Base-by-base conservation (phyloP, 2,329 filamentous ascomycete genomes). In the Boeremia exigua region DNA sequence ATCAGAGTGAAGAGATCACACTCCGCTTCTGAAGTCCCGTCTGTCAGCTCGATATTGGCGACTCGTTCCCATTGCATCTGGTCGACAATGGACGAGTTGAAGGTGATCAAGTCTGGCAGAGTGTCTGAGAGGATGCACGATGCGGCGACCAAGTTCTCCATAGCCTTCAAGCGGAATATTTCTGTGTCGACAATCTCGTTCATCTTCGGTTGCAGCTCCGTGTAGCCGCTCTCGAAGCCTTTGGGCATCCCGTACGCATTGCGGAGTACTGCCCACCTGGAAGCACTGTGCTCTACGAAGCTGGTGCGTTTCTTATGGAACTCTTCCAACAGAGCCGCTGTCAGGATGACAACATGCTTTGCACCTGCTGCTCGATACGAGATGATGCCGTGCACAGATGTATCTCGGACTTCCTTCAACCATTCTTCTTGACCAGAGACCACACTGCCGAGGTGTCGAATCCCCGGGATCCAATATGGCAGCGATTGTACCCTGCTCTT, bases 1-100 rank as follows among this genome's bases (percentile, higher is more conserved):
- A 87, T 72, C 6, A 89, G 75, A 3, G 79, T 72, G 36, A 72
- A 71, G 2, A 75, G 56, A 30, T 72, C 68, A 45, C 66, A 70
- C 48, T 87, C 84, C 12, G 81, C 84, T 48, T 82, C 77, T 27
- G 75, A 71, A 14, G 74, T 74, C 6, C 70, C 75, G n/a, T 72
- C 69, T 2, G 74, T 66, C 32, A 73, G 61, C 14, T 81, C 80
- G 4, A 82, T 75, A 19, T 81, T 70, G 2, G 73, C 72, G 1
- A 82, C 79, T 30, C 84, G 80, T 67, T 89, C 87, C 86, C 87
- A 89, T 2, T 78, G 77, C 62, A 80, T 79, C 57, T 88, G 84
- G 64, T 89, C 86, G 23, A 89, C 84, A 2, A 81, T 75, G 15
- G 84, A 86, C 7, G 80, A 76, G 33, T 80, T 81, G 62, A 86